These are phyloP conservation scores for Colletotrichum siamense DNA, from an alignment of 2,329 filamentous ascomycete species.

Conservation along the genomic window DNA sequence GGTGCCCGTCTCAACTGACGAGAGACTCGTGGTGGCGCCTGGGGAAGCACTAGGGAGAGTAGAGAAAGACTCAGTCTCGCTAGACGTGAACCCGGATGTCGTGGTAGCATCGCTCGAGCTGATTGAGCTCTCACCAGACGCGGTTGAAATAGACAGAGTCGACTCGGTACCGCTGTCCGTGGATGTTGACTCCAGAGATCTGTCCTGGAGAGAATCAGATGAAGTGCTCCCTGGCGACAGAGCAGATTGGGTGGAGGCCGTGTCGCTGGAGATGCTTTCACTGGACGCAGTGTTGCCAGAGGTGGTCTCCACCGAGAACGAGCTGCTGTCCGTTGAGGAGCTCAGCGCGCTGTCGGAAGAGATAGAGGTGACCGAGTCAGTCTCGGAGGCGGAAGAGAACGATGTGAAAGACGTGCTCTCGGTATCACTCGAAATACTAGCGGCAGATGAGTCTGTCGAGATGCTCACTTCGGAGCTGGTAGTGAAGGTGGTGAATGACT, in stretches of 20 bases:
- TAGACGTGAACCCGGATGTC: neutral
- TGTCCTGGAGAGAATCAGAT: neutral
- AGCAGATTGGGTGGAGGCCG: neutral
- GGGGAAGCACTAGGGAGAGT: neutral
- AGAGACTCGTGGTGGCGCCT: neutral
- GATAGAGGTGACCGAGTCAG: neutral
- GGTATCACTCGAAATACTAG: neutral
- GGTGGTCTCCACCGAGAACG: neutral
- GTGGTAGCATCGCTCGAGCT: neutral
- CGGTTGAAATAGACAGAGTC: neutral
- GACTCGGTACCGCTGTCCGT: neutral
- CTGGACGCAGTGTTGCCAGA: neutral
- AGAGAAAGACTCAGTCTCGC: neutral
- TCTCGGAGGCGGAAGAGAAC: neutral
- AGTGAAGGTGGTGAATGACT: neutral
- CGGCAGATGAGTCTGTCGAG: rapidly evolving
- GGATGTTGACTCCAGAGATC: neutral
- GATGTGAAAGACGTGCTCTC: neutral
- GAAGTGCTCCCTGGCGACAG: neutral
- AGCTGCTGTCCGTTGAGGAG: neutral
- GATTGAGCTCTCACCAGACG: neutral
- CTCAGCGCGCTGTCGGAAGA: neutral
- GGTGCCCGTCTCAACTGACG: neutral
- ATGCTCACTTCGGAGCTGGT: neutral
- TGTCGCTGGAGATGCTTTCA: neutral